Base-by-base conservation (phyloP, 2,329 filamentous ascomycete species). In the Trichoderma pleuroti region DNA sequence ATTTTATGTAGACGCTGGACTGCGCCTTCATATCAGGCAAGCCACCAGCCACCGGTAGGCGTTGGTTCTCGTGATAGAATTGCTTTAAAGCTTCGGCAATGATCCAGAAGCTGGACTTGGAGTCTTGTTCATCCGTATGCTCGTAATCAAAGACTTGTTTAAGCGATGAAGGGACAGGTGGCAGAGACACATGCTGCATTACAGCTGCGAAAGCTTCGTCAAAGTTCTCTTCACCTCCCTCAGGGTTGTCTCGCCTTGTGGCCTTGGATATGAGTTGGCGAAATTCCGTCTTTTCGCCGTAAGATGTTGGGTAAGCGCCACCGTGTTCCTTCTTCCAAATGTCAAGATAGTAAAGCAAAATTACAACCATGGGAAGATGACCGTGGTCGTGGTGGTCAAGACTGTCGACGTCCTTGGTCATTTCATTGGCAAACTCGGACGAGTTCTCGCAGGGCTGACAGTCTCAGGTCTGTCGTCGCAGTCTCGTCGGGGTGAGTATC, bases 1-100 rank as follows among this genome's bases (percentile, higher is more conserved):
- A 86, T 76, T 90, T 86, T 74, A 99, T 91, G 82, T 99, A 99
- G 73, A 97, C 92, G 70, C 86, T 89, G 4, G 94, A 97, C 78
- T 95, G 89, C 3, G 96, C 94, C 83, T 99, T 99, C 96, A 99
- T 99, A 80, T 99, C 96, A 2, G 97, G 96, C 2, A 99, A 84
- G 4, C 91, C 90, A 14, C 96, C 97, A 0, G 94, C 91, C 0
- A 99, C 84, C 18, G 96, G 96, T 6, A 99, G 86, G 32, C 91
- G 86, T 9, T 86, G 83, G 78, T 98, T 89, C 68, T 88, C 88
- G 11, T 87, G 80, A 79, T 95, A 91, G 80, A 99, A 99, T 24
- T 86, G 78, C 72, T 90, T 90, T 69, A 98, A 86, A 0, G 95
- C 94, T 69, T 90, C 86, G 10, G 93, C 92, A 74, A 98, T 95